Percentiles rank a stretch among this genome's conserved stretches.
phyloP scores from a whole-genome alignment of 306 rosid species.

The Benincasa hispida region DNA sequence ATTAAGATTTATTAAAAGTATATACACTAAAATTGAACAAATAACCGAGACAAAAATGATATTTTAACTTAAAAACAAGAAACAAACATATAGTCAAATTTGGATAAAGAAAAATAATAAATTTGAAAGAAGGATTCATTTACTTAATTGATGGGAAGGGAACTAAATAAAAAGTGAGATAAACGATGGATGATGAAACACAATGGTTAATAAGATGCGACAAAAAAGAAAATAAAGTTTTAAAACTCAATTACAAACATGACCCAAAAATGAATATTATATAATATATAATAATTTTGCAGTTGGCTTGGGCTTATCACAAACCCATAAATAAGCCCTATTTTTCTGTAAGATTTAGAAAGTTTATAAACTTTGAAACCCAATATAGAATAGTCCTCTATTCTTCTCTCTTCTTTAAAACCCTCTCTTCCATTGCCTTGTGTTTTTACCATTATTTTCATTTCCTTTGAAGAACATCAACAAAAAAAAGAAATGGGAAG shows the following conservation, averaged over 20 bases:
- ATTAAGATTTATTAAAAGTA: too few relatives aligned
- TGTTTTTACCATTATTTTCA: slow-evolving; percentile 1
- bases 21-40: too few relatives aligned
- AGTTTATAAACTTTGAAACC: slow-evolving; percentile 45
- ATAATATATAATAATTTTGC: neutral
- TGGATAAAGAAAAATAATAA: too few relatives aligned
- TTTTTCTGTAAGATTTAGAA: slow-evolving; percentile 44
- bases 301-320: slow-evolving; percentile 49
- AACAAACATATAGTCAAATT: too few relatives aligned
- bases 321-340: slow-evolving; percentile 41
- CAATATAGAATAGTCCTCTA: slow-evolving; percentile 28
- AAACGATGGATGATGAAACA: slow-evolving; percentile 2
- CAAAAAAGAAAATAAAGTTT: neutral
- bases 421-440: neutral
- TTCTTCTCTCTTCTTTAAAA: slow-evolving; percentile 13
- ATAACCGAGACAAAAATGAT: too few relatives aligned
- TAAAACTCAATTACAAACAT: too few relatives aligned
- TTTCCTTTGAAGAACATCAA: neutral
- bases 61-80: too few relatives aligned
- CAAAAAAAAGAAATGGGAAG: slow-evolving; percentile 43
- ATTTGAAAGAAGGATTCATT: too few relatives aligned
- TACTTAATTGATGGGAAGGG: too few relatives aligned
- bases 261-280: too few relatives aligned
- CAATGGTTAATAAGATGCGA: slow-evolving; percentile 34
- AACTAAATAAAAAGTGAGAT: neutral